A percentile compares a stretch with the other conserved stretches of the same genome.
phyloP scores from a whole-genome alignment of 192 early-diverging fungal genomes.

The Cladochytrium replicatum region DNA sequence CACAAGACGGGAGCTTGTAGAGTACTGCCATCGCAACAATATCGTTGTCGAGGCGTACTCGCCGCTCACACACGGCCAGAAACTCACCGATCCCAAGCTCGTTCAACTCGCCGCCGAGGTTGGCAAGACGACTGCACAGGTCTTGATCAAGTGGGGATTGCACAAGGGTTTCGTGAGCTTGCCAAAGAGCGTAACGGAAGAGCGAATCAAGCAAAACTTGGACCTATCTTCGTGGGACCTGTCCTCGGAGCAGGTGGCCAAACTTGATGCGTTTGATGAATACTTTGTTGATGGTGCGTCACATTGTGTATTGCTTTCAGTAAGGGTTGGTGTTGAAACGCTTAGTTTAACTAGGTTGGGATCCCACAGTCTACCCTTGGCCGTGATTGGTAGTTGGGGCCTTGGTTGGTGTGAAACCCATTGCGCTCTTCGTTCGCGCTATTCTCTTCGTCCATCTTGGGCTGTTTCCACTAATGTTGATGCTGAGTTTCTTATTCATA shows the following conservation, averaged over 20 bases:
- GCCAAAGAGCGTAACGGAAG: slow-evolving; percentile 44
- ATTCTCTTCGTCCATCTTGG: no score
- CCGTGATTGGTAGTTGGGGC: no score
- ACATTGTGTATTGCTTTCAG: no score
- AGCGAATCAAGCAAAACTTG: slow-evolving; percentile 45
- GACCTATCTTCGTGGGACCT: slow-evolving; percentile 50
- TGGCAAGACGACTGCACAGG: slow-evolving; percentile 42
- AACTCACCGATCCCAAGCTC: slow-evolving; percentile 37
- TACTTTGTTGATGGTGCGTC: slow-evolving; percentile 34
- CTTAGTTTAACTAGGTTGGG: no score
- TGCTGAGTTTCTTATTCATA: no score
- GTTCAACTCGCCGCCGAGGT: slow-evolving; percentile 38
- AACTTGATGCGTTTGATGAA: slow-evolving; percentile 43
- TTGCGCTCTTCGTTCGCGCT: no score
- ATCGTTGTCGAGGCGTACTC: slow-evolving; percentile 49
- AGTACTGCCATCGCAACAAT: slow-evolving; percentile 31
- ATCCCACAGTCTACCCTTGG: no score
- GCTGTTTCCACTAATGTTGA: no score
- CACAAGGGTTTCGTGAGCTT: slow-evolving; percentile 47
- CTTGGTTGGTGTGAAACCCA: no score
- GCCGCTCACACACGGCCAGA: slow-evolving; percentile 38
- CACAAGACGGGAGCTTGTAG: slow-evolving; percentile 28
- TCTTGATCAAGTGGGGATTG: slow-evolving; percentile 50
- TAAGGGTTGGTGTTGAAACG: no score
- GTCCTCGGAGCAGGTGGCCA: slow-evolving; percentile 41